These are phyloP conservation scores for Alternaria metachromatica DNA, from an alignment of 2,329 filamentous ascomycete species.

Conservation along the genomic window DNA sequence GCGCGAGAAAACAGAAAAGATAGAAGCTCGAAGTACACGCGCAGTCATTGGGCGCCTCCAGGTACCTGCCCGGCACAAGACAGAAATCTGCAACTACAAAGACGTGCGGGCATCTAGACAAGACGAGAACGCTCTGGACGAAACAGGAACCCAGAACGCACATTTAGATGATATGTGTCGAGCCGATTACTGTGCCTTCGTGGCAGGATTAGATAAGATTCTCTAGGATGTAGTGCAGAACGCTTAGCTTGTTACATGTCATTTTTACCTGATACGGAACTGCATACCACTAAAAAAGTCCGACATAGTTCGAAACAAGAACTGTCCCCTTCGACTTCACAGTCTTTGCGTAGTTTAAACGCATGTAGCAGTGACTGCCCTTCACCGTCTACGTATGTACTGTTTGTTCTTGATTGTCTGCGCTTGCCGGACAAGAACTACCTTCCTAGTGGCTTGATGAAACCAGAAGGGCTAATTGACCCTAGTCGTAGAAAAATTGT, in stretches of 20 bases:
- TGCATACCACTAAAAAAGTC: not conserved
- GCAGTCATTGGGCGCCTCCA: not conserved
- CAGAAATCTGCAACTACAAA: not conserved
- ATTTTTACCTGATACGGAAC: not conserved
- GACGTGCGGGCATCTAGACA: not conserved
- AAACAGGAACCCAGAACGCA: not conserved
- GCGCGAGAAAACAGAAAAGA: not conserved
- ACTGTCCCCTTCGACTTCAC: not conserved
- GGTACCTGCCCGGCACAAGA: not conserved
- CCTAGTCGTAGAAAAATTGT: not conserved
- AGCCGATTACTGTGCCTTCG: not conserved
- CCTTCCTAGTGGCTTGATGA: not conserved
- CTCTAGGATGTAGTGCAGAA: not conserved
- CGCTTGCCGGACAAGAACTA: not conserved
- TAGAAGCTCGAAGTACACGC: not conserved
- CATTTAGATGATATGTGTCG: not conserved
- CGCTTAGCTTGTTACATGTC: not conserved
- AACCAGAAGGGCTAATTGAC: not conserved
- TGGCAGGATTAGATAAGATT: not conserved
- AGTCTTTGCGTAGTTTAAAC: not conserved
- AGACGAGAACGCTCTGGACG: not conserved
- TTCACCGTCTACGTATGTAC: not conserved
- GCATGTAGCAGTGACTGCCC: not conserved
- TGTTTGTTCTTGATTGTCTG: not conserved
- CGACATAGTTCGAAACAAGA: not conserved